These are phyloP conservation scores for Kwoniella europaea DNA, from an alignment of 768 basidiomycete species.

Conservation along the genomic window DNA sequence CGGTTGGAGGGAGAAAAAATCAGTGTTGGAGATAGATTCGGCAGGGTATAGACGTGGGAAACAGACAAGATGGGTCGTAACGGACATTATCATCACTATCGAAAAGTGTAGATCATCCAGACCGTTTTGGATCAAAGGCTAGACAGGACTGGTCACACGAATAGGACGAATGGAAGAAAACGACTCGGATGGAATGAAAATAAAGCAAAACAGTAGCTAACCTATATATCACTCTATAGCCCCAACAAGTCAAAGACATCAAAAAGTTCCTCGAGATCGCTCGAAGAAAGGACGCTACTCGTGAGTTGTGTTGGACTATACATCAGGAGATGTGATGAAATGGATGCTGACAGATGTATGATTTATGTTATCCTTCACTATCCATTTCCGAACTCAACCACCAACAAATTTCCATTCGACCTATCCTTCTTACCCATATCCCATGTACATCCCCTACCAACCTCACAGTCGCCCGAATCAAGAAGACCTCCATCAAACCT, in stretches of 20 bases:
- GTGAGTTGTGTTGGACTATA: slow-evolving; percentile 64
- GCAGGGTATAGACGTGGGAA: background rate
- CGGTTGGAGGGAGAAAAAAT: background rate
- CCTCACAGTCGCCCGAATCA: slow-evolving; percentile 83
- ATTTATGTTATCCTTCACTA: background rate
- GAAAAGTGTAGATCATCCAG: no score
- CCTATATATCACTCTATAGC: slow-evolving; percentile 63
- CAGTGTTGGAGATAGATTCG: background rate
- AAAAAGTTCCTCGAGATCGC: slow-evolving; percentile 98
- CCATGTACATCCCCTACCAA: background rate
- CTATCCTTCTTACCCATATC: background rate
- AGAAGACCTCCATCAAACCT: slow-evolving; percentile 68
- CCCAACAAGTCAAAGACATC: slow-evolving; percentile 97
- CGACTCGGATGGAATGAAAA: background rate
- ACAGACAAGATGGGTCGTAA: background rate
- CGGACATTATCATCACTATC: background rate
- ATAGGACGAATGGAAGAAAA: no score
- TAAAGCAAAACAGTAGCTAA: background rate
- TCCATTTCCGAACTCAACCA: background rate
- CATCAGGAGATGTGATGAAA: background rate
- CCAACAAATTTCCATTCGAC: background rate
- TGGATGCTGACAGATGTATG: background rate
- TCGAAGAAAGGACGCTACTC: slow-evolving; percentile 92
- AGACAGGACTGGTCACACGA: no score
- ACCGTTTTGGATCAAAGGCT: no score